Evolutionary conservation across 2,329 filamentous ascomycete species (phyloP).

Genomic region (Clarireedia sp.): DNA sequence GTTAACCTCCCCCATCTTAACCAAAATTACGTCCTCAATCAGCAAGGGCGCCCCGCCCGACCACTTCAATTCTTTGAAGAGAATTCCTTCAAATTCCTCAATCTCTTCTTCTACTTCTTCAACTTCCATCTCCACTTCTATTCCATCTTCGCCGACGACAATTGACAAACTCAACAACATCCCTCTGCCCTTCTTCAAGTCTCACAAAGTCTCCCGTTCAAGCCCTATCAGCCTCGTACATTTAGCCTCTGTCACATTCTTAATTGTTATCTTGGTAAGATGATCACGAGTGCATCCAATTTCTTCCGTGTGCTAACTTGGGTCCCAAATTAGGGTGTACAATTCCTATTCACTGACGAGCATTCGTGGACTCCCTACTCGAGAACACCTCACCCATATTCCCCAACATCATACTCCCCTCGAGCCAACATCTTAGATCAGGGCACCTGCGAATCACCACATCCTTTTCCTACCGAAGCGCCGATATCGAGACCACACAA

Average conservation of each 20-base stretch:
- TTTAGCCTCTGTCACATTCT: slow-evolving; percentile 27
- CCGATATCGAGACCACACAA: slow-evolving; percentile 48
- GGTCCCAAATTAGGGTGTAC: slow-evolving; percentile 36
- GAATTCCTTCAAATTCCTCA: neutral
- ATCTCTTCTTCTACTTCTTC: slow-evolving; percentile 2
- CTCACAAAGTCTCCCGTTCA: slow-evolving; percentile 21
- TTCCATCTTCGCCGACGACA: slow-evolving; percentile 4
- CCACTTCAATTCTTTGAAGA: neutral
- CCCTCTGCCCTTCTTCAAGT: slow-evolving; percentile 7
- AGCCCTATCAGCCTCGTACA: slow-evolving; percentile 25
- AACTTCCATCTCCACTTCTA: slow-evolving; percentile 1
- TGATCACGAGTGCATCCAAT: neutral
- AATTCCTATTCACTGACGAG: slow-evolving; percentile 38
- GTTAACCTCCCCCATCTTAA: slow-evolving; percentile 5
- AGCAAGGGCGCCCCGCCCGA: slow-evolving; percentile 9
- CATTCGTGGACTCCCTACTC: slow-evolving; percentile 28
- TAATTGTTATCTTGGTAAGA: slow-evolving; percentile 28
- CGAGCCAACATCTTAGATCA: slow-evolving; percentile 35
- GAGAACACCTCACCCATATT: slow-evolving; percentile 28
- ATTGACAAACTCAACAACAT: neutral
- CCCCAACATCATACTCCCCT: slow-evolving; percentile 34
- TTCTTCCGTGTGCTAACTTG: neutral
- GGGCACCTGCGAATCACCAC: slow-evolving; percentile 46
- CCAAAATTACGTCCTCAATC: slow-evolving; percentile 12
- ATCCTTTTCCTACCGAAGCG: slow-evolving; percentile 45